A percentile compares a stretch with the other conserved stretches of the same genome.
Conservation (phyloP, 2,329 filamentous ascomycete species). For the Ceratocystis papillata region DNA sequence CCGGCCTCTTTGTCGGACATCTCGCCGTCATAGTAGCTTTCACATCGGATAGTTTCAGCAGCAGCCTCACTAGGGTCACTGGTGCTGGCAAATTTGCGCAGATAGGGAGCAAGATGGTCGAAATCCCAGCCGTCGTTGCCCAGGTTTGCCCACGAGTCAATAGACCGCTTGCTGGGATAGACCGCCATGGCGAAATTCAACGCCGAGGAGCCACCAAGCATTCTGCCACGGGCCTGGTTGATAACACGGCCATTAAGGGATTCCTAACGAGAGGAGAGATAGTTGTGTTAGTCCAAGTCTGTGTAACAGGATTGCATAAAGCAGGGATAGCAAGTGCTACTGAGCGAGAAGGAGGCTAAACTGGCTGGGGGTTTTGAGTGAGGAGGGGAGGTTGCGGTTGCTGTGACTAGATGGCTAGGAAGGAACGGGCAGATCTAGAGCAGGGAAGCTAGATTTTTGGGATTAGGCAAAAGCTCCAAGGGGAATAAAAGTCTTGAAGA, state of each 20-base stretch:
- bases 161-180: slow-evolving; percentile 18
- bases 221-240: slow-evolving; percentile 40
- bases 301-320: not conserved
- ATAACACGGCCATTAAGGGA: slow-evolving; percentile 25
- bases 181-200: slow-evolving; percentile 47
- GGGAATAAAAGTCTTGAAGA: not conserved
- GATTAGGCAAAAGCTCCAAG: not conserved
- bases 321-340: not conserved
- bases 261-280: not conserved
- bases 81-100: slow-evolving; percentile 32
- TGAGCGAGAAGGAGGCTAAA: not conserved
- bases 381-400: not conserved
- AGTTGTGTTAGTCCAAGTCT: slow-evolving; percentile 13
- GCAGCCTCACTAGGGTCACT: slow-evolving; percentile 28
- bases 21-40: slow-evolving; percentile 30
- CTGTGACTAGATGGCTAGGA: not conserved
- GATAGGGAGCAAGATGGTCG: slow-evolving; percentile 30
- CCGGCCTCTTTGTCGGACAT: slow-evolving; percentile 31
- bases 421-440: not conserved
- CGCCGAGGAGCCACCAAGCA: slow-evolving; percentile 47
- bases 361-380: not conserved
- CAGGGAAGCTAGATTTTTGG: not conserved
- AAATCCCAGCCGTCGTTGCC: slow-evolving; percentile 29
- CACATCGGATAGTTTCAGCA: slow-evolving; percentile 29
- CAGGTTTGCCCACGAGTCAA: slow-evolving; percentile 28